Conservation (phyloP, 768 basidiomycete genomes). For the Suillus clintonianus region DNA sequence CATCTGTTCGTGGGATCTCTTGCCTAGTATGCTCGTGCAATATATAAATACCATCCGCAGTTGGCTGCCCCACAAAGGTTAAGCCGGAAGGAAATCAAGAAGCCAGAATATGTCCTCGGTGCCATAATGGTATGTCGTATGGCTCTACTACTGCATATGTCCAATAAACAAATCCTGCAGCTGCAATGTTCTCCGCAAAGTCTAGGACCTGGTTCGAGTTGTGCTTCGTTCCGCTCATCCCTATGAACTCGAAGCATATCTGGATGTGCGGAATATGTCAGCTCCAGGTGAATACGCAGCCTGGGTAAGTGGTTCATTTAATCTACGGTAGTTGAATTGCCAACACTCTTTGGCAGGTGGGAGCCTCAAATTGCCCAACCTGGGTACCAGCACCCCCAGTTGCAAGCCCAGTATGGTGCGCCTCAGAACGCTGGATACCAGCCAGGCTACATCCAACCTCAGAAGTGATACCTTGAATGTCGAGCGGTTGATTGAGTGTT, state of each 20-base stretch:
- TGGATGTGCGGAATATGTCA: slow-evolving; percentile 77
- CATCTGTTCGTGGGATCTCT: slow-evolving; percentile 38
- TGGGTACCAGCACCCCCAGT: slow-evolving; percentile 40
- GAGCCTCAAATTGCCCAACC: slow-evolving; percentile 36
- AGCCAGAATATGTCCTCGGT: slow-evolving; percentile 65
- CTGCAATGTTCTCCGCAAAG: slow-evolving; percentile 62
- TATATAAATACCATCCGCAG: slow-evolving; percentile 35
- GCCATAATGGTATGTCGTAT: slow-evolving; percentile 65
- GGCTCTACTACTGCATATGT: not conserved
- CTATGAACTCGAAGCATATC: slow-evolving; percentile 58
- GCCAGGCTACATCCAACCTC: slow-evolving; percentile 23
- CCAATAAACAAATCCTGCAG: slow-evolving; percentile 32
- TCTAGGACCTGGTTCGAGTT: slow-evolving; percentile 74
- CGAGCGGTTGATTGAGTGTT: not conserved
- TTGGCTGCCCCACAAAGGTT: slow-evolving; percentile 65
- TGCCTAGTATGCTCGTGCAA: slow-evolving; percentile 7
- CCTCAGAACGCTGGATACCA: slow-evolving; percentile 25
- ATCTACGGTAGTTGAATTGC: not conserved
- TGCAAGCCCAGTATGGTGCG: slow-evolving; percentile 10
- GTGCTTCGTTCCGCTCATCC: slow-evolving; percentile 72
- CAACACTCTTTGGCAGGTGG: slow-evolving; percentile 25
- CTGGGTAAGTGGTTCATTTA: slow-evolving; percentile 42
- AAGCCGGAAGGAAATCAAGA: slow-evolving; percentile 55
- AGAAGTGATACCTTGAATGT: slow-evolving; percentile 11
- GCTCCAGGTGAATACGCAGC: slow-evolving; percentile 54